Percentiles rank a stretch among this genome's conserved stretches.
These are phyloP conservation scores for Gomphus bonarii DNA, from an alignment of 1,284 basidiomycete species.

Conservation along the genomic window DNA sequence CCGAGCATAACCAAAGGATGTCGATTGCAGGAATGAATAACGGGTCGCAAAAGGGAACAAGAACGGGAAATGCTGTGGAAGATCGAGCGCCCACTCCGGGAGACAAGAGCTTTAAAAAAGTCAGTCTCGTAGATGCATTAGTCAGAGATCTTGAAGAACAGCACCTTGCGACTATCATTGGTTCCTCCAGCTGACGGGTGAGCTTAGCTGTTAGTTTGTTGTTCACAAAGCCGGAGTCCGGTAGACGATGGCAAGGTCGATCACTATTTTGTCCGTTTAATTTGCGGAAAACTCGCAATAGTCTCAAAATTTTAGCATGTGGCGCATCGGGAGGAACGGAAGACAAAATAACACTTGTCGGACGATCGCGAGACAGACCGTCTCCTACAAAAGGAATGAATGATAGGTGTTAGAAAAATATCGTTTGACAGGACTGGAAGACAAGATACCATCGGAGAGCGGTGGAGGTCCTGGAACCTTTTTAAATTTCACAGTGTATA, in stretches of 20 bases:
- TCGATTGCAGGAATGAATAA: constrained; percentile 94
- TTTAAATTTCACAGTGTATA: constrained; percentile 88
- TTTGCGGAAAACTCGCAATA: constrained; percentile 82
- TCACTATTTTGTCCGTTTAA: constrained; percentile 41
- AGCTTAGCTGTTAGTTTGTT: constrained; percentile 98
- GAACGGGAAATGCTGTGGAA: constrained; percentile 94
- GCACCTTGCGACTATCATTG: constrained; percentile 95
- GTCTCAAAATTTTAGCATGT: constrained; percentile 83
- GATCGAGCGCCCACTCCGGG: constrained; percentile 92
- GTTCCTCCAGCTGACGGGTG: constrained; percentile 95
- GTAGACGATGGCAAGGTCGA: constrained; percentile 21
- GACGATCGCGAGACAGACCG: constrained; percentile 38
- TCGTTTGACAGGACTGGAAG: neutral
- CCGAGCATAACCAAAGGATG: constrained; percentile 93
- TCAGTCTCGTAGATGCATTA: neutral
- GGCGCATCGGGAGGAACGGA: constrained; percentile 80
- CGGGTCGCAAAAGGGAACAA: constrained; percentile 97
- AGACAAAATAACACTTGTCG: constrained; percentile 51
- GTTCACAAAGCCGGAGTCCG: constrained; percentile 87
- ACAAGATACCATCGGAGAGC: constrained; percentile 38
- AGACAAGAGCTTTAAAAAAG: constrained; percentile 64
- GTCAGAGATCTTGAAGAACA: constrained; percentile 14
- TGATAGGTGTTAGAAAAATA: constrained; percentile 1
- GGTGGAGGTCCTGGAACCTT: constrained; percentile 82
- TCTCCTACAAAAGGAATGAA: constrained; percentile 24